Percentiles rank a stretch among this genome's conserved stretches.
Conservation (phyloP, 2,329 filamentous ascomycete genomes). For the Rhynchosporium secalis region DNA sequence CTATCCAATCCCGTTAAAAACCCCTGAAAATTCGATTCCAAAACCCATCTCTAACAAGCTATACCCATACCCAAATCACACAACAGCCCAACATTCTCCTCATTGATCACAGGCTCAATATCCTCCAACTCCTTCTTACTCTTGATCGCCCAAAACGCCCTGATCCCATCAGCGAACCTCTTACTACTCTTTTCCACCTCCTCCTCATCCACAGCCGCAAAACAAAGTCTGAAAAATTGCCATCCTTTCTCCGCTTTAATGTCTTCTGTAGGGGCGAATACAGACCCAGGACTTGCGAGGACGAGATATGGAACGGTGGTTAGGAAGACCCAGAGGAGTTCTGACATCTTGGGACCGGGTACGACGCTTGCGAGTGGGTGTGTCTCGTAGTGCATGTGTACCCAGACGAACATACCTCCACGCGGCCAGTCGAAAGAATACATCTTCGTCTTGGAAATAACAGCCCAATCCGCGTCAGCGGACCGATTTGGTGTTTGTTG, state of each 20-base stretch:
- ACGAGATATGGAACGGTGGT: slow-evolving; percentile 69
- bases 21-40: neutral
- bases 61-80: slow-evolving; percentile 31
- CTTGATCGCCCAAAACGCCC: slow-evolving; percentile 77
- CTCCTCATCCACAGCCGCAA: slow-evolving; percentile 77
- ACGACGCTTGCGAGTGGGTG: slow-evolving; percentile 68
- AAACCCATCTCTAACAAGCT: slow-evolving; percentile 29
- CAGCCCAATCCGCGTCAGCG: slow-evolving; percentile 69
- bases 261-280: slow-evolving; percentile 69
- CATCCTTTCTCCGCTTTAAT: slow-evolving; percentile 61
- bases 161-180: slow-evolving; percentile 67
- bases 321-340: slow-evolving; percentile 70
- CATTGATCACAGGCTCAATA: slow-evolving; percentile 22
- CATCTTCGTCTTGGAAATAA: slow-evolving; percentile 72
- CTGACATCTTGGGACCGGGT: slow-evolving; percentile 55
- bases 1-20: neutral
- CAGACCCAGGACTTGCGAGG: slow-evolving; percentile 67
- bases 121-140: slow-evolving; percentile 64
- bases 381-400: slow-evolving; percentile 67
- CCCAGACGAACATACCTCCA: slow-evolving; percentile 92
- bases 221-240: slow-evolving; percentile 77
- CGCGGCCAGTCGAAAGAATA: slow-evolving; percentile 78
- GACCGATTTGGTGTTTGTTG: slow-evolving; percentile 53
- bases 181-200: slow-evolving; percentile 62
- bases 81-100: slow-evolving; percentile 22